Percentiles rank a stretch among this genome's conserved stretches.
Conservation (phyloP, 1,284 basidiomycete species). For the Leccinum pachyderme region DNA sequence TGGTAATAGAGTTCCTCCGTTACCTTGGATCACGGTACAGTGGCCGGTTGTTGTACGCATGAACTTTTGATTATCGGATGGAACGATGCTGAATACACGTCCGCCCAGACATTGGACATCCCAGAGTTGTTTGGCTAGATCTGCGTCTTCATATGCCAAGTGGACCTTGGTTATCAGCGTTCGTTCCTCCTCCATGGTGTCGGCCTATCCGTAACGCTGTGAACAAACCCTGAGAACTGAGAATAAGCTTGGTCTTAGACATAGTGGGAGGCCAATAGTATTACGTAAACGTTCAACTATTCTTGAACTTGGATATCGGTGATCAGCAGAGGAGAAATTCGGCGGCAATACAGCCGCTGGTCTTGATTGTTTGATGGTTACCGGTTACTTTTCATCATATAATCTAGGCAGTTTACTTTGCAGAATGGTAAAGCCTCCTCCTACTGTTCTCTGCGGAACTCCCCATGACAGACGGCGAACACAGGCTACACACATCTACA, state of each 20-base stretch:
- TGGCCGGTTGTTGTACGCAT: not conserved
- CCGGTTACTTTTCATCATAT: no score
- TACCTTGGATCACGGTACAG: slow-evolving; percentile 37
- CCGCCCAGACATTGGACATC: slow-evolving; percentile 22
- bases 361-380: no score
- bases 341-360: no score
- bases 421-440: no score
- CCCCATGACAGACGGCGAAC: not conserved
- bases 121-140: slow-evolving; percentile 14
- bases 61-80: slow-evolving; percentile 4
- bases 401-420: no score
- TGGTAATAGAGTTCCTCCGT: slow-evolving; percentile 49
- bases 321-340: no score
- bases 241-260: not conserved
- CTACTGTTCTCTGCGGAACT: no score
- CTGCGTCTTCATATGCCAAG: slow-evolving; percentile 17
- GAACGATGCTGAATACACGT: slow-evolving; percentile 14
- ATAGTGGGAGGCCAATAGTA: no score
- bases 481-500: not conserved
- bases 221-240: not conserved
- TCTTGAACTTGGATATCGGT: no score
- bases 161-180: slow-evolving; percentile 18
- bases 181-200: slow-evolving; percentile 2
- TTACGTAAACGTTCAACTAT: no score
- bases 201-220: not conserved